Evolutionary conservation across 257 asterid genomes (phyloP).

Genomic region (Agastache rugosa): DNA sequence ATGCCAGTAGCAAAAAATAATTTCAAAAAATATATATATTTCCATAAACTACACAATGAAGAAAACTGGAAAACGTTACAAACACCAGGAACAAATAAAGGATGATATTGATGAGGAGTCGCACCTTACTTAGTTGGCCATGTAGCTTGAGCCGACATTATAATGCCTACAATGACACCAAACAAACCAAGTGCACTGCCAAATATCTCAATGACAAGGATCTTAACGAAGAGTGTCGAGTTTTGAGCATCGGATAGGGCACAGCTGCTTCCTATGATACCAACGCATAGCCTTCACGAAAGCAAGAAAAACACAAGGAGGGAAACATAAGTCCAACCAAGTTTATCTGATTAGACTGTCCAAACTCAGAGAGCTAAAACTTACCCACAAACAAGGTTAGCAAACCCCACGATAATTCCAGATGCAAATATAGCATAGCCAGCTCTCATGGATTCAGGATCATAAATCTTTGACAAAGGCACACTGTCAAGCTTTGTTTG

Average conservation of each 20-base stretch:
- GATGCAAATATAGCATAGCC: constrained; percentile 87
- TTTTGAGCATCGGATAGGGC: constrained; percentile 83
- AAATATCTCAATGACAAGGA: constrained; percentile 78
- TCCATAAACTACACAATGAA: constrained; percentile 5
- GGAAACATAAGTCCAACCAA: neutral
- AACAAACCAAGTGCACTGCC: constrained; percentile 86
- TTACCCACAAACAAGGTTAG: constrained; percentile 85
- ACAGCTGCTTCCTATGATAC: constrained; percentile 86
- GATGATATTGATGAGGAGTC: constrained; percentile 22
- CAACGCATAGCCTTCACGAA: constrained; percentile 68
- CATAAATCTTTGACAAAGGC: constrained; percentile 61
- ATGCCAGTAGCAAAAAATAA: constrained; percentile 22
- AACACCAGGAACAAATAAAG: constrained; percentile 19
- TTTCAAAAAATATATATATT: constrained; percentile 6
- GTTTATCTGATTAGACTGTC: neutral
- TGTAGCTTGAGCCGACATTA: constrained; percentile 90
- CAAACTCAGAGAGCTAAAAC: constrained; percentile 30
- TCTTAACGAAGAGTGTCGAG: constrained; percentile 80
- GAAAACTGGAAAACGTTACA: constrained; percentile 36
- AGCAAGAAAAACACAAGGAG: constrained; percentile 8
- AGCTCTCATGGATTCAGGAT: constrained; percentile 76
- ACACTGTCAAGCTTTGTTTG: constrained; percentile 84
- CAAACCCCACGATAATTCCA: constrained; percentile 84
- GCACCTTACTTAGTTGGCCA: constrained; percentile 62
- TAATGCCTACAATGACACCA: constrained; percentile 81